phyloP scores from a whole-genome alignment of 2,329 filamentous ascomycete genomes.

The Raffaelea arxii region DNA sequence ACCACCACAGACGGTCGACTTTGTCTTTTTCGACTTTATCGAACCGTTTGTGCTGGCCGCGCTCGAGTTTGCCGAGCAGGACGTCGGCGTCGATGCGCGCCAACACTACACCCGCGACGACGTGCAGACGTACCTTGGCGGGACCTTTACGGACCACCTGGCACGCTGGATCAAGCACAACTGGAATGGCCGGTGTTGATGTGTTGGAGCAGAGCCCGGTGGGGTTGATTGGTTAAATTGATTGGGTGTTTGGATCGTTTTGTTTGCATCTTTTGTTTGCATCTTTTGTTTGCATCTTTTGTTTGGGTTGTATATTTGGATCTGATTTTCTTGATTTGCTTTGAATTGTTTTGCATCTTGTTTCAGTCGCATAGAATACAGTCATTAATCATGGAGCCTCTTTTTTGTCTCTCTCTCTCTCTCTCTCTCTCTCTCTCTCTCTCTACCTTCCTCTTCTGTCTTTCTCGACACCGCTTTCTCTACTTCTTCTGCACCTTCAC shows the following conservation, averaged over 20 bases:
- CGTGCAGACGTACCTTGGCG: conserved; percentile 41
- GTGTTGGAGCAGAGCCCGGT: background rate
- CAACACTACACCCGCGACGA: conserved; percentile 33
- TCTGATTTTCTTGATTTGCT: background rate
- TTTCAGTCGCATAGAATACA: background rate
- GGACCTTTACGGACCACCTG: conserved; percentile 46
- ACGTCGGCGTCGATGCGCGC: conserved; percentile 23
- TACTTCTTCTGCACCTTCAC: background rate
- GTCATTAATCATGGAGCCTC: background rate
- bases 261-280: too few relatives aligned
- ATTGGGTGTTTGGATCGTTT: too few relatives aligned
- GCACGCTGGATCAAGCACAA: conserved; percentile 48
- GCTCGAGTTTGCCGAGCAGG: conserved; percentile 33
- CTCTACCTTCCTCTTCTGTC: background rate
- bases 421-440: background rate
- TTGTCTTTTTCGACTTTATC: conserved; percentile 89
- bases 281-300: background rate
- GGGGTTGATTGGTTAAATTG: too few relatives aligned
- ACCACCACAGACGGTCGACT: conserved; percentile 62
- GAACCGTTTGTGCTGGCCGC: conserved; percentile 72
- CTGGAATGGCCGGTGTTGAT: conserved; percentile 41
- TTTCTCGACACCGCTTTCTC: background rate
- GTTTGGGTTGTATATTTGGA: background rate
- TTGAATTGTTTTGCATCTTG: background rate
- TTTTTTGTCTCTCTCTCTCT: background rate